Percentiles rank a stretch among this genome's conserved stretches.
Conservation (phyloP, 2,329 filamentous ascomycete genomes). For the Scolecobasidium constrictum region DNA sequence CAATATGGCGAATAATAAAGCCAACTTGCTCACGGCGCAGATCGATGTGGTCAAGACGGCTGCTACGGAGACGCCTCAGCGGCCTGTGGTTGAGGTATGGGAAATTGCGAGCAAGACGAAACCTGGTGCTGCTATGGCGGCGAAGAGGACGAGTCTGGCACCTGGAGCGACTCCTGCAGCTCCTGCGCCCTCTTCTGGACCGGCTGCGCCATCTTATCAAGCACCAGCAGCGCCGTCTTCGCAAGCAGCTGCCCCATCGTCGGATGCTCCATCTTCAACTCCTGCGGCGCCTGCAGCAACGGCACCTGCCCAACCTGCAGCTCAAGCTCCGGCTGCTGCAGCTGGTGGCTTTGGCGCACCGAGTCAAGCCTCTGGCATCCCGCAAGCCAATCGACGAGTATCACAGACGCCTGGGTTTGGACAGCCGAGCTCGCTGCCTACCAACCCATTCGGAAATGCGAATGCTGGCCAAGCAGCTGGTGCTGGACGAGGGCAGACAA, state of each 20-base stretch:
- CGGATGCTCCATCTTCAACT: constrained; percentile 7
- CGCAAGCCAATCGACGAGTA: background rate
- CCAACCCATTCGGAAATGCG: background rate
- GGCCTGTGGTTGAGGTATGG: constrained; percentile 80
- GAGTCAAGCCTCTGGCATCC: background rate
- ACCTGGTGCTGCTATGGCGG: constrained; percentile 19
- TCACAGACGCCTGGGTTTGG: background rate
- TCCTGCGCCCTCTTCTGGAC: background rate
- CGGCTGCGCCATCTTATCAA: background rate
- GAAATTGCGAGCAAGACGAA: constrained; percentile 62
- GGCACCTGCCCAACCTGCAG: constrained; percentile 9
- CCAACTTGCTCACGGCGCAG: constrained; percentile 56
- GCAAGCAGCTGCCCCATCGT: constrained; percentile 16
- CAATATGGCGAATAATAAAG: constrained; percentile 67
- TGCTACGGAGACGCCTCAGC: constrained; percentile 73
- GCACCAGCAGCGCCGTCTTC: background rate
- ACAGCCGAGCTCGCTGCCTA: background rate
- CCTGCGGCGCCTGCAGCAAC: constrained; percentile 11
- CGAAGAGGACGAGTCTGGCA: background rate
- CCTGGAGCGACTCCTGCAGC: background rate
- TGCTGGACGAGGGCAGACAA: background rate
- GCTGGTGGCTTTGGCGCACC: constrained; percentile 3
- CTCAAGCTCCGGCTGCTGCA: background rate
- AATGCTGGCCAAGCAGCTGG: background rate
- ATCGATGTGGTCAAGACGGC: constrained; percentile 70